phyloP scores from a whole-genome alignment of 2,329 filamentous ascomycete species.

The Aspergillus sp. region DNA sequence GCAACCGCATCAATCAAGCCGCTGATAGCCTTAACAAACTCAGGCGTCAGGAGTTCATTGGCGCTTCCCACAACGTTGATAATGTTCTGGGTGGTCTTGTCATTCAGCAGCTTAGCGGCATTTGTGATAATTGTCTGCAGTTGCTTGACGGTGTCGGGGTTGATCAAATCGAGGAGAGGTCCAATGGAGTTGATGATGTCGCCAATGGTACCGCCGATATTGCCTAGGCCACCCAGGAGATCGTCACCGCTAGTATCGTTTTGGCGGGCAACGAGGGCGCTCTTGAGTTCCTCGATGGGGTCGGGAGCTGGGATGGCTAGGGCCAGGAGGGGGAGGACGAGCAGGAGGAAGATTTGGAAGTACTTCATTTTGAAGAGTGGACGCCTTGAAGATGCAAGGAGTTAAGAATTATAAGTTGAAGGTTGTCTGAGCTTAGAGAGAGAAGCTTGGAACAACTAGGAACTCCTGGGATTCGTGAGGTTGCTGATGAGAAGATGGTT shows the following conservation, averaged over 20 bases:
- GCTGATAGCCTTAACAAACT: not conserved
- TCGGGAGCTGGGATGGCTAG: not conserved
- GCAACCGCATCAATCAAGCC: conserved; percentile 1
- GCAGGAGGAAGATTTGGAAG: not conserved
- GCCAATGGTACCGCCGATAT: not conserved
- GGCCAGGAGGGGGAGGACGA: not conserved
- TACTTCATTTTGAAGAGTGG: not conserved
- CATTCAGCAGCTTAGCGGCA: not conserved
- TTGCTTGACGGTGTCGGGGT: not conserved
- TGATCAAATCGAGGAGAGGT: not conserved
- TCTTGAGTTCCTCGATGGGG: not conserved
- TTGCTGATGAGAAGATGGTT: not conserved
- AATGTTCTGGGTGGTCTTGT: not conserved
- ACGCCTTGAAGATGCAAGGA: not conserved
- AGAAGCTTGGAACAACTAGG: not conserved
- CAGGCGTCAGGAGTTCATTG: not conserved
- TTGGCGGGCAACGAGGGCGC: not conserved
- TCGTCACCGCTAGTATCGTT: not conserved
- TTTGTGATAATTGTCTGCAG: not conserved
- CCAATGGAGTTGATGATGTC: not conserved
- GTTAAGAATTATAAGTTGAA: not conserved
- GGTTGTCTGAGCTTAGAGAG: not conserved
- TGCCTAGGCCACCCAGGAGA: not conserved
- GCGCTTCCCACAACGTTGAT: not conserved
- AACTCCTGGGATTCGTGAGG: conserved; percentile 1